These are phyloP conservation scores for Populus deltoides DNA, from an alignment of 345 rosid species.

Conservation along the genomic window DNA sequence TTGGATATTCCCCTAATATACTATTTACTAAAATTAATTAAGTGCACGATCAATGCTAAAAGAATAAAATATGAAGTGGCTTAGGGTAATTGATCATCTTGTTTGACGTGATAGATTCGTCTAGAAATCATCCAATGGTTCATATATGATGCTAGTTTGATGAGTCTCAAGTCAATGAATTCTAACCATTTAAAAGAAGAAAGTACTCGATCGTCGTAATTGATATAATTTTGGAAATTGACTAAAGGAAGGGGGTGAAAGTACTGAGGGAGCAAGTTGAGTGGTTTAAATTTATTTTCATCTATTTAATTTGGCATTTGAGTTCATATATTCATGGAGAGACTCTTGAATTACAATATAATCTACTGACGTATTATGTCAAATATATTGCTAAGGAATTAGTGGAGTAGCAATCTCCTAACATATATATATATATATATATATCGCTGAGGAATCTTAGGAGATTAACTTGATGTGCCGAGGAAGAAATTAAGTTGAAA, in stretches of 20 bases:
- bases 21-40: too few species aligned
- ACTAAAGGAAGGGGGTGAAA: slow-evolving; percentile 12
- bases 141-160: neutral
- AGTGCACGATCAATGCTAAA: neutral
- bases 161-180: slow-evolving; percentile 13
- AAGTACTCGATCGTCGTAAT: slow-evolving; percentile 20
- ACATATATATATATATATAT: too few species aligned
- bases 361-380: too few species aligned
- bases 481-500: too few species aligned
- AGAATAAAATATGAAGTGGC: neutral
- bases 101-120: too few species aligned
- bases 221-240: slow-evolving; percentile 34
- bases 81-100: neutral
- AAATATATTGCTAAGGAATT: too few species aligned
- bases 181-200: slow-evolving; percentile 16
- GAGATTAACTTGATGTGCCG: too few species aligned
- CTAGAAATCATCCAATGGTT: too few species aligned
- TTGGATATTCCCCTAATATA: neutral
- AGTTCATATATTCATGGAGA: neutral
- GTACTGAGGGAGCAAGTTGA: slow-evolving; percentile 24
- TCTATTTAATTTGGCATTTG: too few species aligned
- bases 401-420: too few species aligned
- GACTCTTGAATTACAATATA: neutral
- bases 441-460: too few species aligned
- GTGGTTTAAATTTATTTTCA: slow-evolving; percentile 14